phyloP scores from a whole-genome alignment of 305 asterid genomes.

The Fraxinus velutina region DNA sequence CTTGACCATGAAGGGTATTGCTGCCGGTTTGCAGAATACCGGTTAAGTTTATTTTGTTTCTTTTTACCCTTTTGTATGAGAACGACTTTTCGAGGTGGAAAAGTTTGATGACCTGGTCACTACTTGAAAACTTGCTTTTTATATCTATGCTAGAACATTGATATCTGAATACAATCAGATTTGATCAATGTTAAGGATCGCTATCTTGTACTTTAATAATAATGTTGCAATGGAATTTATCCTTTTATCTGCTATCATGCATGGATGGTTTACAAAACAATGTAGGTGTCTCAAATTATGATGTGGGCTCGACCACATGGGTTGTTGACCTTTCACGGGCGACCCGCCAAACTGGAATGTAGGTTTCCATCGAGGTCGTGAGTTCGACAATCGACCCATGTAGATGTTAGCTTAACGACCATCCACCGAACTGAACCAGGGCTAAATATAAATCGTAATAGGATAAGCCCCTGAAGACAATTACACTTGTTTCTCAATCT shows the following conservation, averaged over 20 bases:
- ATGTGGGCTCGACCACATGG: neutral
- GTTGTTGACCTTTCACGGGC: neutral
- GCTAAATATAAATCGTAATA: neutral
- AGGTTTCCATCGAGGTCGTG: neutral
- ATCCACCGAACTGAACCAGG: neutral
- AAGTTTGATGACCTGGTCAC: neutral
- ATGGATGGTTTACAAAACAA: neutral
- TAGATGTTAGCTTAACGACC: neutral
- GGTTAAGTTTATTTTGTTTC: conserved; percentile 27
- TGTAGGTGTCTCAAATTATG: neutral
- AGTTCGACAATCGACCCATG: neutral
- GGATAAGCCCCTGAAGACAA: neutral
- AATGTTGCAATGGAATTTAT: neutral
- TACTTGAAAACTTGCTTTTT: neutral
- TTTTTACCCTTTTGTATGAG: neutral
- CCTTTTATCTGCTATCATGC: neutral
- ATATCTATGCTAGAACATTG: neutral
- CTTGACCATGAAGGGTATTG: conserved; percentile 60
- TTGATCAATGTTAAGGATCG: neutral
- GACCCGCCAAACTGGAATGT: neutral
- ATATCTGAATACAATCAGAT: neutral
- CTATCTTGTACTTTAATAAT: neutral
- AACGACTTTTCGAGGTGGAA: neutral
- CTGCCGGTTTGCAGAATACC: conserved; percentile 57
- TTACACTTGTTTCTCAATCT: neutral